These are phyloP conservation scores for Bocquillonia castaneifolia DNA, from an alignment of 441 rosid species.

Conservation along the genomic window DNA sequence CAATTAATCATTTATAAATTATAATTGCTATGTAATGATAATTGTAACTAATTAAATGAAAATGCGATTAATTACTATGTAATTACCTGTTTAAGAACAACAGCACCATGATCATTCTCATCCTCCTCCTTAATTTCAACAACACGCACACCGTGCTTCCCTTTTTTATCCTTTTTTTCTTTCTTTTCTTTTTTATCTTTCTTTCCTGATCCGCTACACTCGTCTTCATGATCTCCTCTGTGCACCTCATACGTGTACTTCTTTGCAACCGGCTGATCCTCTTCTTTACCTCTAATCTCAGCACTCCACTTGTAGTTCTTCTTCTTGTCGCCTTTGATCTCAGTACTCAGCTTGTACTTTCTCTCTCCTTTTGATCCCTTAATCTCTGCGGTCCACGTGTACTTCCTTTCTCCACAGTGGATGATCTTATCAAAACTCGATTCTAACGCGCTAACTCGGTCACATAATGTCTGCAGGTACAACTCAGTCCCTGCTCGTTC, in stretches of 20 bases:
- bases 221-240: conserved; percentile 35
- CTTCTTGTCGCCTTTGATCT: conserved; percentile 45
- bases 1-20: too few relatives aligned
- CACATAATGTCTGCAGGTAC: conserved; percentile 46
- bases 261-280: conserved; percentile 41
- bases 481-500: conserved; percentile 34
- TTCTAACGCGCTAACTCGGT: conserved; percentile 64
- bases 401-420: conserved; percentile 56
- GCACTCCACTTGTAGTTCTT: conserved; percentile 67
- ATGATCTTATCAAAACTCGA: conserved; percentile 46
- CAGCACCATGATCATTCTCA: conserved; percentile 41
- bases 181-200: conserved; percentile 38
- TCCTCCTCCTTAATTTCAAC: conserved; percentile 64
- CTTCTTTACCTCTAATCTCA: conserved; percentile 60
- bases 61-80: not conserved
- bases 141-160: conserved; percentile 33
- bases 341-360: conserved; percentile 69
- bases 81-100: conserved; percentile 57
- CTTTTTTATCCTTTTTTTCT: conserved; percentile 41
- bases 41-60: not conserved
- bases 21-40: not conserved
- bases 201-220: conserved; percentile 35
- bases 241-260: conserved; percentile 56
- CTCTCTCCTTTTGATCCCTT: conserved; percentile 46
- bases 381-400: conserved; percentile 68